A percentile compares a stretch with the other conserved stretches of the same genome.
Conservation (phyloP, 2,329 filamentous ascomycete genomes). For the Trichoderma atroviride region DNA sequence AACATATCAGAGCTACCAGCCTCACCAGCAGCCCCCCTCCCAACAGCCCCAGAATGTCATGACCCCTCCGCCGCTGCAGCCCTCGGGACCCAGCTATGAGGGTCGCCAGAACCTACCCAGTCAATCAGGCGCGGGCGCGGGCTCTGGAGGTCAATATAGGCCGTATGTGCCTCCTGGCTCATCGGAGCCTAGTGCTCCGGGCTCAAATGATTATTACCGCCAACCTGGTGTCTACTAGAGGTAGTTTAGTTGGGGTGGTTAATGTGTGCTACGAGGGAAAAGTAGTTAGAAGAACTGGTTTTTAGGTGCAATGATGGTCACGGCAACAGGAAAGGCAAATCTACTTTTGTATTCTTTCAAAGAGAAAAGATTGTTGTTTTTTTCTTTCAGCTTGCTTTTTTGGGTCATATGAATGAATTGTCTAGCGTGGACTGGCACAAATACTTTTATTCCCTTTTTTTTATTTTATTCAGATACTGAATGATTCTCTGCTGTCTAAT, state of each 20-base stretch:
- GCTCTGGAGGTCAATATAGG: slow-evolving; percentile 55
- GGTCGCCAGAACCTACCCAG: slow-evolving; percentile 55
- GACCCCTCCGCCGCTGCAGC: slow-evolving; percentile 50
- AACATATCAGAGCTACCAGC: slow-evolving; percentile 49
- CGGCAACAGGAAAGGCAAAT: background rate
- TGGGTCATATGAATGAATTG: slow-evolving; percentile 7
- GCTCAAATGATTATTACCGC: slow-evolving; percentile 60
- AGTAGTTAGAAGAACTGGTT: background rate
- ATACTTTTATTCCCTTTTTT: background rate
- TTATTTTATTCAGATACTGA: background rate
- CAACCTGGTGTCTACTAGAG: slow-evolving; percentile 43
- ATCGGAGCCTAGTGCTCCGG: slow-evolving; percentile 51
- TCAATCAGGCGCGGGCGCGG: slow-evolving; percentile 36
- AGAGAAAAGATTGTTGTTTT: background rate
- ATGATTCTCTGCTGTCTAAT: background rate
- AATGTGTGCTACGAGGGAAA: background rate
- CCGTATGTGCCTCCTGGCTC: slow-evolving; percentile 57
- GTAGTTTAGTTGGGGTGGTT: background rate
- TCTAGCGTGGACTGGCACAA: slow-evolving; percentile 15
- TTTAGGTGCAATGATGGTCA: background rate
- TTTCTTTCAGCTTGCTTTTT: background rate
- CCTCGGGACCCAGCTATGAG: slow-evolving; percentile 51
- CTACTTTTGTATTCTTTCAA: slow-evolving; percentile 3
- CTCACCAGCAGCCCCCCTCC: slow-evolving; percentile 43
- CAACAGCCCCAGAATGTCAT: slow-evolving; percentile 39